Evolutionary conservation across 345 rosid species (phyloP).

Genomic region (Salix caprea): DNA sequence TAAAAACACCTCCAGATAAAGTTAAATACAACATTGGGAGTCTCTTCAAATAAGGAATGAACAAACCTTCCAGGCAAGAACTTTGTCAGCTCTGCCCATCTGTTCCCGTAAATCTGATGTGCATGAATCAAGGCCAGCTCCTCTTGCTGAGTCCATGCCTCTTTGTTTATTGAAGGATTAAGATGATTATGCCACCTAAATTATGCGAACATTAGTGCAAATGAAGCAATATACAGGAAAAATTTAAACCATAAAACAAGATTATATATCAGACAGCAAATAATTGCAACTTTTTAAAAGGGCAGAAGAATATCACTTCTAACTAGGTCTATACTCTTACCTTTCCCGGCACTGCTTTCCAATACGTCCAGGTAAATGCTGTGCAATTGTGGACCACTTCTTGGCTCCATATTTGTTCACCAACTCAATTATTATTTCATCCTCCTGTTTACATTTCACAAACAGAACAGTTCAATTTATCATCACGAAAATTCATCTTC

Average conservation of each 20-base stretch:
- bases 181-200: constrained; percentile 99
- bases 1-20: not conserved
- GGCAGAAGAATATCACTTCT: not conserved
- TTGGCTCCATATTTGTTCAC: constrained; percentile 83
- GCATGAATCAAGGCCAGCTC: constrained; percentile 94
- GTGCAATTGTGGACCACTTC: constrained; percentile 98
- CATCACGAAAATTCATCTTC: not conserved
- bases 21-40: not conserved
- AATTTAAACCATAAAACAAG: not conserved
- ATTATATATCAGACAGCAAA: not conserved
- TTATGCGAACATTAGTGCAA: constrained; percentile 12
- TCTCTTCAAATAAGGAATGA: constrained; percentile 9
- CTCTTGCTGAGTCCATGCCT: constrained; percentile 99
- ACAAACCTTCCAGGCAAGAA: constrained; percentile 96
- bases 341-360: constrained; percentile 98
- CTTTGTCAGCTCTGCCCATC: constrained; percentile 98
- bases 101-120: constrained; percentile 92
- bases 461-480: not conserved
- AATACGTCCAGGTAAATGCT: constrained; percentile 92
- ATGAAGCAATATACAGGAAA: not conserved
- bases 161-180: constrained; percentile 91
- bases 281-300: not conserved
- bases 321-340: constrained; percentile 27
- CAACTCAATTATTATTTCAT: constrained; percentile 74
- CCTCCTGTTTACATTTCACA: constrained; percentile 56